phyloP scores from a whole-genome alignment of 2,329 filamentous ascomycete species.

The Didymosphaeria variabile region DNA sequence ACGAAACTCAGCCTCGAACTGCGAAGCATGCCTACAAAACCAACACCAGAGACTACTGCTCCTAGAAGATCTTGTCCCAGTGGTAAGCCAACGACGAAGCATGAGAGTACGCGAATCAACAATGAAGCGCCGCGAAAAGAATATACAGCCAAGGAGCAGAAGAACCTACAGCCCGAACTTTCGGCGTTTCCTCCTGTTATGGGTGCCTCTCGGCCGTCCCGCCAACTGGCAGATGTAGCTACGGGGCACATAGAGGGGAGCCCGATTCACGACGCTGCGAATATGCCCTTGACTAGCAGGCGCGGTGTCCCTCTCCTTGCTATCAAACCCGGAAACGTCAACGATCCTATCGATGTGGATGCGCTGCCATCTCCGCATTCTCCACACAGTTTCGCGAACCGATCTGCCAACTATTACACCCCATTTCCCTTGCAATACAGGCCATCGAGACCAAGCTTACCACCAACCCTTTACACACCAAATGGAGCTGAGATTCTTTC shows the following conservation, averaged over 20 bases:
- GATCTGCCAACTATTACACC: slow-evolving; percentile 19
- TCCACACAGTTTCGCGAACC: slow-evolving; percentile 25
- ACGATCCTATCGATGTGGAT: slow-evolving; percentile 38
- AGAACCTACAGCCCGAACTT: no score
- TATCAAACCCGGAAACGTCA: slow-evolving; percentile 22
- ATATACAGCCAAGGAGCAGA: neutral
- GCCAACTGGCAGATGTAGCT: no score
- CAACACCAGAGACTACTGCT: neutral
- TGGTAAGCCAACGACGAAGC: neutral
- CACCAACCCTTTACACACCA: slow-evolving; percentile 16
- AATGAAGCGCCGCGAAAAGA: neutral
- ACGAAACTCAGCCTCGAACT: slow-evolving; percentile 11
- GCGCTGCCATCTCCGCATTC: slow-evolving; percentile 22
- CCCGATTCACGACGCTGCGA: neutral
- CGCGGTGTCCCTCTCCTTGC: neutral
- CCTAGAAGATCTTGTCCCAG: neutral
- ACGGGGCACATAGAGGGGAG: neutral
- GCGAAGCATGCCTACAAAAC: neutral
- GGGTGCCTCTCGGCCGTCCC: neutral
- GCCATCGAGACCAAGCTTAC: slow-evolving; percentile 15
- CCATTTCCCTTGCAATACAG: slow-evolving; percentile 16
- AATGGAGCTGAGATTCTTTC: slow-evolving; percentile 15
- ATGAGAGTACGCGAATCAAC: neutral
- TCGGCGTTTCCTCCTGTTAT: neutral
- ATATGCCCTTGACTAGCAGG: neutral